These are phyloP conservation scores for Cercophora scortea DNA, from an alignment of 495 filamentous ascomycete species.

Conservation along the genomic window DNA sequence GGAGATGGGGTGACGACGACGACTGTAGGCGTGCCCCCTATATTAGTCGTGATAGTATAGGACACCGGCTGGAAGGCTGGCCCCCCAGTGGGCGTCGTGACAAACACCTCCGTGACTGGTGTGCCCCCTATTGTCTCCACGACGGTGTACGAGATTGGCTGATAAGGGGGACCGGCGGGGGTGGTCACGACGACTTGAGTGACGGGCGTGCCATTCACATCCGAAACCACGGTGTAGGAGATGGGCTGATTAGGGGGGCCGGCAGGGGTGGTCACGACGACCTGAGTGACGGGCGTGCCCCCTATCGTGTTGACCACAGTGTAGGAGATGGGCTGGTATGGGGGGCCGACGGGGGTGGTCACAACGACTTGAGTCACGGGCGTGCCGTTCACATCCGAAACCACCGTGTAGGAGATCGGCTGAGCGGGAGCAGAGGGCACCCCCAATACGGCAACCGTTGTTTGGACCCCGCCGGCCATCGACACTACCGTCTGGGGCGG, in stretches of 20 bases:
- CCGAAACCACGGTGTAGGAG: slow-evolving; percentile 10
- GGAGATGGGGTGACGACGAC: slow-evolving; percentile 11
- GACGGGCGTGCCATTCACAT: slow-evolving; percentile 14
- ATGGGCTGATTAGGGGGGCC: slow-evolving; percentile 2
- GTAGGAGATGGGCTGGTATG: slow-evolving; percentile 8
- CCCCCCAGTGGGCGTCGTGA: slow-evolving; percentile 9
- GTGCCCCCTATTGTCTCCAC: slow-evolving; percentile 5
- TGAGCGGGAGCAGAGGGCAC: slow-evolving; percentile 5
- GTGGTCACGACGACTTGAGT: slow-evolving; percentile 14
- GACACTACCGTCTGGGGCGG: slow-evolving; percentile 11
- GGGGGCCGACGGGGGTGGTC: slow-evolving; percentile 7
- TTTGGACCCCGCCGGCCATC: slow-evolving; percentile 5
- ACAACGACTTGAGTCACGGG: slow-evolving; percentile 8
- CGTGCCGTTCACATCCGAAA: slow-evolving; percentile 10
- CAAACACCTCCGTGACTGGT: slow-evolving; percentile 13
- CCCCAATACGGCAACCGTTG: slow-evolving; percentile 6
- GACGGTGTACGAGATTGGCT: slow-evolving; percentile 16
- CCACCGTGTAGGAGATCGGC: slow-evolving; percentile 12
- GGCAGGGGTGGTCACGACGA: slow-evolving; percentile 8
- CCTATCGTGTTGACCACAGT: slow-evolving; percentile 9
- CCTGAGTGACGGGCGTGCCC: slow-evolving; percentile 13
- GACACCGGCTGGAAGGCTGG: slow-evolving; percentile 12
- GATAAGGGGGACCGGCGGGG: not conserved
- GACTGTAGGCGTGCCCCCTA: slow-evolving; percentile 22
- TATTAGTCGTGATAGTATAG: slow-evolving; percentile 12